Evolutionary conservation across 495 filamentous ascomycete genomes (phyloP).

Genomic region (Talaromyces adpressus): DNA sequence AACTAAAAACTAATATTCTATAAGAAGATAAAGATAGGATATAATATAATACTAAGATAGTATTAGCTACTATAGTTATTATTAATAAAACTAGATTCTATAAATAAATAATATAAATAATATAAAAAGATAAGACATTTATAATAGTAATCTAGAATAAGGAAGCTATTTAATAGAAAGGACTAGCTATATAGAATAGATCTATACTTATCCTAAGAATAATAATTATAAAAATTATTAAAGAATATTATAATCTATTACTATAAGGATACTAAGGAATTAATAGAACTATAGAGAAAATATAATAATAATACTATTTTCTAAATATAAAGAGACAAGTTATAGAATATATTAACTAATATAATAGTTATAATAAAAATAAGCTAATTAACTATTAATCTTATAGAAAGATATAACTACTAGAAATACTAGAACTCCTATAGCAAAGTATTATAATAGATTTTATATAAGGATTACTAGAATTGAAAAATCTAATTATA

Average conservation of each 20-base stretch:
- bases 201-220: slow-evolving; percentile 6
- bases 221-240: slow-evolving; percentile 8
- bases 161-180: no score
- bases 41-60: no score
- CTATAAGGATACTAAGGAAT: neutral
- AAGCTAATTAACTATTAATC: slow-evolving; percentile 1
- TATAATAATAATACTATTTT: slow-evolving; percentile 9
- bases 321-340: slow-evolving; percentile 2
- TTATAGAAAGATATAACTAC: slow-evolving; percentile 12
- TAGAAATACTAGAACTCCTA: slow-evolving; percentile 5
- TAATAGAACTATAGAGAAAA: slow-evolving; percentile 10
- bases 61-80: no score
- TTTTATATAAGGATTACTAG: slow-evolving; percentile 11
- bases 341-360: slow-evolving; percentile 10
- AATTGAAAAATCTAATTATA: neutral
- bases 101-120: no score
- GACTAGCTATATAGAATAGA: slow-evolving; percentile 5
- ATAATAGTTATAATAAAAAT: neutral
- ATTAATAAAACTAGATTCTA: no score
- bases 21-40: no score
- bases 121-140: no score
- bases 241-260: slow-evolving; percentile 2
- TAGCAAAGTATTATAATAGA: slow-evolving; percentile 17
- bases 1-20: no score
- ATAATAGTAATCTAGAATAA: no score